phyloP scores from a whole-genome alignment of 768 basidiomycete genomes.

The Boletus sp. region DNA sequence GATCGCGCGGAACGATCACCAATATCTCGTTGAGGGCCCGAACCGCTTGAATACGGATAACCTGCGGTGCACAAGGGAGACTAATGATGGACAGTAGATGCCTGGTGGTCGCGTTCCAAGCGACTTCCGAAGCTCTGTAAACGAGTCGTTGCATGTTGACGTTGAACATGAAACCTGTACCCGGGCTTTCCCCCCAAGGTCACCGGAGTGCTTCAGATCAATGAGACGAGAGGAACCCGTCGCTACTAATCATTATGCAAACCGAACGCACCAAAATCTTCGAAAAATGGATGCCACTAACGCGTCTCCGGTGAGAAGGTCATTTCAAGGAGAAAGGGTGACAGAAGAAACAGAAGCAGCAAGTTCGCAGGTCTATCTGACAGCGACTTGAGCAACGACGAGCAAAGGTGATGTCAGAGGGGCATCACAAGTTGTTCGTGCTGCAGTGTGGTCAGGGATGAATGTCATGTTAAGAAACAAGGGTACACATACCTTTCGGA shows the following conservation, averaged over 20 bases:
- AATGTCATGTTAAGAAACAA: neutral
- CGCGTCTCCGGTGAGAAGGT: slow-evolving; percentile 61
- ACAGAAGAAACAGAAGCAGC: slow-evolving; percentile 32
- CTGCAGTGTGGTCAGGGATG: slow-evolving; percentile 37
- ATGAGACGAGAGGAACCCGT: slow-evolving; percentile 1
- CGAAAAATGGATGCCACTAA: slow-evolving; percentile 87
- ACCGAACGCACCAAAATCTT: slow-evolving; percentile 61
- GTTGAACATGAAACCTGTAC: slow-evolving; percentile 76
- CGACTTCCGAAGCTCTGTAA: slow-evolving; percentile 75
- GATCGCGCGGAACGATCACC: slow-evolving; percentile 69
- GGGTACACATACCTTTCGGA: slow-evolving; percentile 61
- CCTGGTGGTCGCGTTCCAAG: slow-evolving; percentile 78
- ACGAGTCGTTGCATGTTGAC: slow-evolving; percentile 91
- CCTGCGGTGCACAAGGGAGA: slow-evolving; percentile 66
- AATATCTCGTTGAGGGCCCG: slow-evolving; percentile 84
- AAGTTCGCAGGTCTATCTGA: slow-evolving; percentile 64
- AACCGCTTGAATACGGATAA: slow-evolving; percentile 86
- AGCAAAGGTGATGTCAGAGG: slow-evolving; percentile 87
- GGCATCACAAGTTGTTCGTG: slow-evolving; percentile 82
- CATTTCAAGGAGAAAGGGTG: slow-evolving; percentile 41
- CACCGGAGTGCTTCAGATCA: slow-evolving; percentile 69
- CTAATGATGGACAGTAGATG: slow-evolving; percentile 81
- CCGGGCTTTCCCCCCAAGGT: slow-evolving; percentile 88
- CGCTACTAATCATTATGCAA: neutral
- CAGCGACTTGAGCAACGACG: slow-evolving; percentile 81